A percentile compares a stretch with the other conserved stretches of the same genome.
These are phyloP conservation scores for Ganoderma sp. DNA, from an alignment of 1,284 basidiomycete species.

Conservation along the genomic window DNA sequence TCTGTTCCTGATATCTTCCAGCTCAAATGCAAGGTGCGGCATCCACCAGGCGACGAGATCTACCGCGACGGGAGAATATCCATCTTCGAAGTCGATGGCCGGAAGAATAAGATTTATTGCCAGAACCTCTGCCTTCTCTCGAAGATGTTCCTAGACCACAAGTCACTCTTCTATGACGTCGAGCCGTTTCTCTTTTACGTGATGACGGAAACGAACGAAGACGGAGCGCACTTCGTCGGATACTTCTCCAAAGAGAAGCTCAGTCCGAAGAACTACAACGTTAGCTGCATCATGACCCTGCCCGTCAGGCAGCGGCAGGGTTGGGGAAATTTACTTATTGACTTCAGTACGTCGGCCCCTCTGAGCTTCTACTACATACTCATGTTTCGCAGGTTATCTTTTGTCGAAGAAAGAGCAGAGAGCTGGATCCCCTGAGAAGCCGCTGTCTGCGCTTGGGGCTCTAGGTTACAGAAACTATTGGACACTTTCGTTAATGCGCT, in stretches of 20 bases:
- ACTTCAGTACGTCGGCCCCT: slow-evolving; percentile 82
- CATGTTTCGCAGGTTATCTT: slow-evolving; percentile 76
- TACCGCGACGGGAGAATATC: slow-evolving; percentile 90
- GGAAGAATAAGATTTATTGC: slow-evolving; percentile 99
- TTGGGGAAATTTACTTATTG: slow-evolving; percentile 95
- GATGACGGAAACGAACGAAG: slow-evolving; percentile 90
- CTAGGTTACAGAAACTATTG: slow-evolving; percentile 96
- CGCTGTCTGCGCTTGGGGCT: slow-evolving; percentile 87
- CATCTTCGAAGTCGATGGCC: slow-evolving; percentile 97
- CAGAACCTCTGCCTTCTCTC: slow-evolving; percentile 99
- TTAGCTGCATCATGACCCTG: slow-evolving; percentile 99
- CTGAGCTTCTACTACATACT: slow-evolving; percentile 14
- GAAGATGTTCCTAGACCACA: slow-evolving; percentile 99
- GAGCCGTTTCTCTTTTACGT: slow-evolving; percentile 99
- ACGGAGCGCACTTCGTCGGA: slow-evolving; percentile 93
- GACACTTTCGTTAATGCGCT: slow-evolving; percentile 90
- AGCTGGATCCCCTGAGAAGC: slow-evolving; percentile 90
- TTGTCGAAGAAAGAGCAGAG: slow-evolving; percentile 94
- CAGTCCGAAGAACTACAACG: slow-evolving; percentile 94
- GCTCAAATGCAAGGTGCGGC: slow-evolving; percentile 94
- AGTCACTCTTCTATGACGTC: slow-evolving; percentile 99
- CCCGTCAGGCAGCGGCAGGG: slow-evolving; percentile 94
- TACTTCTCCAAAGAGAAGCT: slow-evolving; percentile 99
- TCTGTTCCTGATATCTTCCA: slow-evolving; percentile 40
- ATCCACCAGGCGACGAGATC: slow-evolving; percentile 98